Percentiles rank a stretch among this genome's conserved stretches.
These are phyloP conservation scores for Cryomyces minteri DNA, from an alignment of 495 filamentous ascomycete genomes.

Conservation along the genomic window DNA sequence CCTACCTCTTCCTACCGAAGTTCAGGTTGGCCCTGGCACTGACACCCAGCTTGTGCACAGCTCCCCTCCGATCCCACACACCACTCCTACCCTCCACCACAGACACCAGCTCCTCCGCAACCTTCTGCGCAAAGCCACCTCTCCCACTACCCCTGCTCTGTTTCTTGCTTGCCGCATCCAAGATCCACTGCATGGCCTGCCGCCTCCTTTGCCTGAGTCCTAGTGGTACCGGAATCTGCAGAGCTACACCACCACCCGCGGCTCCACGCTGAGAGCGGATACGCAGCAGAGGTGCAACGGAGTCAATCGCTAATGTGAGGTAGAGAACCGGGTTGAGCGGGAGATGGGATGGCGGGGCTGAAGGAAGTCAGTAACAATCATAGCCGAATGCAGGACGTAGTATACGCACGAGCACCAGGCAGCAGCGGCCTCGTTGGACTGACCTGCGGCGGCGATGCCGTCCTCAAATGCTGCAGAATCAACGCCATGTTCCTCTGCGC, in stretches of 20 bases:
- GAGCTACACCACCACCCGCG: slow-evolving; percentile 66
- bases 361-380: too few species aligned
- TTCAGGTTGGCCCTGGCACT: slow-evolving; percentile 53
- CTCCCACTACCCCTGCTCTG: slow-evolving; percentile 42
- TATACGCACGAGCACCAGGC: slow-evolving; percentile 22
- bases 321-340: slow-evolving; percentile 23
- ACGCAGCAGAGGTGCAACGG: slow-evolving; percentile 75
- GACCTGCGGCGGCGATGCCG: slow-evolving; percentile 52
- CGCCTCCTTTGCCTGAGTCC: slow-evolving; percentile 54
- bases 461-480: slow-evolving; percentile 77
- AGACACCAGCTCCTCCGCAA: slow-evolving; percentile 73
- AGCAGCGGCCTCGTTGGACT: slow-evolving; percentile 52
- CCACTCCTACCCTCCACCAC: slow-evolving; percentile 71
- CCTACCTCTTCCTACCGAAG: background rate
- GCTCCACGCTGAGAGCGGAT: slow-evolving; percentile 57
- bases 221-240: slow-evolving; percentile 70
- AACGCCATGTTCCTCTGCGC: slow-evolving; percentile 75
- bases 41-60: slow-evolving; percentile 57
- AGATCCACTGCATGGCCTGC: slow-evolving; percentile 68
- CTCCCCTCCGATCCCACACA: slow-evolving; percentile 63
- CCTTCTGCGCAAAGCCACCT: slow-evolving; percentile 47
- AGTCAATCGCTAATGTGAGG: slow-evolving; percentile 72
- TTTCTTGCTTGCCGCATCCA: slow-evolving; percentile 59
- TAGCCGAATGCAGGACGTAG: too few species aligned
- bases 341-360: slow-evolving; percentile 44